Base-by-base conservation (phyloP, 257 asterid species). In the Solanum clarkiae region DNA sequence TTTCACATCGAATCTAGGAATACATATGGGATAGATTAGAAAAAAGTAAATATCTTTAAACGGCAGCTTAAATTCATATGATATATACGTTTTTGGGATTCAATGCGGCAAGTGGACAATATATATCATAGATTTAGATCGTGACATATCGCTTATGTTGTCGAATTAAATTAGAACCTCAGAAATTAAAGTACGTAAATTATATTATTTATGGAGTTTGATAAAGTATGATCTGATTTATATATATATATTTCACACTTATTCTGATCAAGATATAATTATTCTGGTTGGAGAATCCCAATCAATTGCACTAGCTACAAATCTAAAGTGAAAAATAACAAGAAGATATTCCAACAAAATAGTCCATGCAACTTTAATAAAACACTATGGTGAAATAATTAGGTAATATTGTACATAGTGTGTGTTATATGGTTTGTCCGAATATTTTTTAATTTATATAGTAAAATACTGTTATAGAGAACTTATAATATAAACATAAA, bases 21-120 rank as follows among this genome's bases (percentile, higher is more conserved):
- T 60, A 29, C 63, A 57, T 57, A 57, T 26, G 18, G 0, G 9
- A 26, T 29, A 29, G 3, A 29, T 29, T 29, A 29, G 72, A 65
- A 17, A 65, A 26, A 26, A 13, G 3, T 65, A 0, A 26, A 26
- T 6, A 65, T 2, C 9, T 65, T 26, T 65, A 26, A 26, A 14
- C 13, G 18, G 1, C 0, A 26, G 4, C 36, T 32, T 32, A 32
- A 26, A 10, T 63, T 63, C 5, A 63, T 14, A 12, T 53, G 2
- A 14, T 12, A 24, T 4, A 7, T 1, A 1, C 0, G 6, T 2
- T 26, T 3, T 56, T 7, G 4, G 6, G 20, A 6, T 2, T 55
- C 7, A 17, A 55, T 55, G 42, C 42, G 42, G 1, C 42, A 36
- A 36, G 42, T 36, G 42, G 42, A 36, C 6, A 36, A 36, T 36